Percentiles rank a stretch among this genome's conserved stretches.
Conservation (phyloP, 306 rosid genomes). For the Dryas drummondii region DNA sequence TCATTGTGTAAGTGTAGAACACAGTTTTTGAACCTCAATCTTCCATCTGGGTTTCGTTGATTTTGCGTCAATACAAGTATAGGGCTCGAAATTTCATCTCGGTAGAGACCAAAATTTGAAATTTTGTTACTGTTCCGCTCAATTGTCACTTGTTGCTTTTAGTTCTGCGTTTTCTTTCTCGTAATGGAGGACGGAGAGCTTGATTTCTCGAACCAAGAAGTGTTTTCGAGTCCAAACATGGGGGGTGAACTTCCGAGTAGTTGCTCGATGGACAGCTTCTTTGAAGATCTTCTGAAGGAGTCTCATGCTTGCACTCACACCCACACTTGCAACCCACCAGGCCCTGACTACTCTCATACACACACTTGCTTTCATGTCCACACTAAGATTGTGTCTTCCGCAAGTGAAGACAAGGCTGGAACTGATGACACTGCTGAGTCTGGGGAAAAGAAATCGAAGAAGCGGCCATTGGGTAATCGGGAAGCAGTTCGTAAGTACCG, state of each 20-base stretch:
- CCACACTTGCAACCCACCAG: conserved; percentile 98
- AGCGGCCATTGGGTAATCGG: conserved; percentile 70
- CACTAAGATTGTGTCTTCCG: conserved; percentile 72
- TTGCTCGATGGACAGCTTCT: conserved; percentile 85
- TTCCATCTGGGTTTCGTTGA: conserved; percentile 14
- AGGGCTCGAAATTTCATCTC: conserved; percentile 13
- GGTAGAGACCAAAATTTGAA: background rate
- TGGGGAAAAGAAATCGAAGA: conserved; percentile 65
- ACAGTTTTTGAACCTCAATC: background rate
- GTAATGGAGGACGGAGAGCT: conserved; percentile 93
- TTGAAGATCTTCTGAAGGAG: conserved; percentile 75
- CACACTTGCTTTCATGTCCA: conserved; percentile 97
- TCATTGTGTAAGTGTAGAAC: background rate
- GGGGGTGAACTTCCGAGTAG: conserved; percentile 60
- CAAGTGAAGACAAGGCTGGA: conserved; percentile 58
- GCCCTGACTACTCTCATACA: conserved; percentile 86
- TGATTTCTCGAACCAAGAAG: conserved; percentile 71
- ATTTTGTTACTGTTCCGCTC: background rate
- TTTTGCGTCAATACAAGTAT: background rate
- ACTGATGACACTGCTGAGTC: conserved; percentile 89
- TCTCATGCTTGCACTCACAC: conserved; percentile 88
- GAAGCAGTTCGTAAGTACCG: conserved; percentile 96
- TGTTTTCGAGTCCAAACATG: conserved; percentile 62
- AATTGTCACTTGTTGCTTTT: conserved; percentile 12
- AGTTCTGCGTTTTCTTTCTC: conserved; percentile 7